Percentiles rank a stretch among this genome's conserved stretches.
Evolutionary conservation across 495 filamentous ascomycete genomes (phyloP).

Genomic region (Aspergillus homomorphus): DNA sequence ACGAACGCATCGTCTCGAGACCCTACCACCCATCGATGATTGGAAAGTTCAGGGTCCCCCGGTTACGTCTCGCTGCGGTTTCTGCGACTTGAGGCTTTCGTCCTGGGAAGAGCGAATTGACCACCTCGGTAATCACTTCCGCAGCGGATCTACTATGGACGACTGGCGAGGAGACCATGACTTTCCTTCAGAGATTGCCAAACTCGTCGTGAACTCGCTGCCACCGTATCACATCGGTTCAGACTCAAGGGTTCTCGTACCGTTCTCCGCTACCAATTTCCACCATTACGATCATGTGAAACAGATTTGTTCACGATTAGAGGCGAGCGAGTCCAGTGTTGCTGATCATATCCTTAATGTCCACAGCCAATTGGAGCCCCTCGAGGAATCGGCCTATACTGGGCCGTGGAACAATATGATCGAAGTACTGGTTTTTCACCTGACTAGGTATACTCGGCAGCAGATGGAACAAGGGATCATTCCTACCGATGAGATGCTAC

Average conservation of each 20-base stretch:
- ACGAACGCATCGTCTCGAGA: slow-evolving; percentile 63
- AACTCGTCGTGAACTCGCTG: slow-evolving; percentile 60
- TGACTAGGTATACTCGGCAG: slow-evolving; percentile 47
- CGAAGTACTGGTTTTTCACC: slow-evolving; percentile 21
- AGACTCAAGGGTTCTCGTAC: slow-evolving; percentile 27
- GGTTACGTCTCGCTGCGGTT: slow-evolving; percentile 63
- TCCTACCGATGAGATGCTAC: slow-evolving; percentile 54
- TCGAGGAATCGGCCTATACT: neutral
- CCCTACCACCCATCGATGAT: slow-evolving; percentile 57
- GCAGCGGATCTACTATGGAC: slow-evolving; percentile 58
- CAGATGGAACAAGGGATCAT: slow-evolving; percentile 44
- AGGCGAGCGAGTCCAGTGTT: neutral
- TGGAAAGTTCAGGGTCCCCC: slow-evolving; percentile 62
- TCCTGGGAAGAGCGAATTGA: slow-evolving; percentile 61
- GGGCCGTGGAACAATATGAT: neutral
- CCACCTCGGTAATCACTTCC: slow-evolving; percentile 64
- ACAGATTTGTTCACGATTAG: slow-evolving; percentile 9
- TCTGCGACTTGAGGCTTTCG: slow-evolving; percentile 56
- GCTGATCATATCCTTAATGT: neutral
- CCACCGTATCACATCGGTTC: slow-evolving; percentile 47
- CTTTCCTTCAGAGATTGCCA: slow-evolving; percentile 58
- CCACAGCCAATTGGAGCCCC: neutral
- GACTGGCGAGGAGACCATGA: slow-evolving; percentile 70
- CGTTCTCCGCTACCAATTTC: slow-evolving; percentile 28
- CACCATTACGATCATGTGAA: slow-evolving; percentile 20